phyloP scores from a whole-genome alignment of 345 rosid genomes.

The Hibiscus mutabilis region DNA sequence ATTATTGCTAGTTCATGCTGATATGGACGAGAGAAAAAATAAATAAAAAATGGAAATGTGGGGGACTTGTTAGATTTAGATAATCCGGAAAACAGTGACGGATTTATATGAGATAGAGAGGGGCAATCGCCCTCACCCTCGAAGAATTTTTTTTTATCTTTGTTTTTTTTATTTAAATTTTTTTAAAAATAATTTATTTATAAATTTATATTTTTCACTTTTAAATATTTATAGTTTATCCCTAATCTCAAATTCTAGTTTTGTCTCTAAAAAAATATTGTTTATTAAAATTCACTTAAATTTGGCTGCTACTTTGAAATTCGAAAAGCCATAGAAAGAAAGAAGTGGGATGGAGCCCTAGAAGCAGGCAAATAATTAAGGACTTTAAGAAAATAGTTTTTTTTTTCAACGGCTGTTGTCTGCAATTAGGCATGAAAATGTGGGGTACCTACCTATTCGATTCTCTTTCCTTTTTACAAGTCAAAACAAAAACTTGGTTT shows the following conservation, averaged over 20 bases:
- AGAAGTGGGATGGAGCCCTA: background rate
- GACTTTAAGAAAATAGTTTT: background rate
- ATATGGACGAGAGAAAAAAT: too few species aligned
- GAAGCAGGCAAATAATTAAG: background rate
- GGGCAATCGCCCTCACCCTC: too few species aligned
- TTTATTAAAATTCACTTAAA: background rate
- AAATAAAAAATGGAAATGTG: background rate
- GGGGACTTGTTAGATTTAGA: background rate
- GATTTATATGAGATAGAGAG: too few species aligned
- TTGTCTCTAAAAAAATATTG: too few species aligned
- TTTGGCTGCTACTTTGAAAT: background rate
- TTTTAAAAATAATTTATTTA: too few species aligned
- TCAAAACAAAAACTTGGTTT: background rate
- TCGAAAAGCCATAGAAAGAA: background rate
- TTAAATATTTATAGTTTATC: too few species aligned
- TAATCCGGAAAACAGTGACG: background rate
- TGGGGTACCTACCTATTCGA: too few species aligned
- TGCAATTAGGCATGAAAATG: background rate
- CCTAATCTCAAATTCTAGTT: too few species aligned
- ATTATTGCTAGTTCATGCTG: background rate
- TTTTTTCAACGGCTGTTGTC: slow-evolving; percentile 2
- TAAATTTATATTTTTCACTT: too few species aligned
- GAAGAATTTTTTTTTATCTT: too few species aligned
- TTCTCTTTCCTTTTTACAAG: background rate
- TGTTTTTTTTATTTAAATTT: too few species aligned